Conservation (phyloP, 2,329 filamentous ascomycete genomes). For the Arthrocladium fulminans region DNA sequence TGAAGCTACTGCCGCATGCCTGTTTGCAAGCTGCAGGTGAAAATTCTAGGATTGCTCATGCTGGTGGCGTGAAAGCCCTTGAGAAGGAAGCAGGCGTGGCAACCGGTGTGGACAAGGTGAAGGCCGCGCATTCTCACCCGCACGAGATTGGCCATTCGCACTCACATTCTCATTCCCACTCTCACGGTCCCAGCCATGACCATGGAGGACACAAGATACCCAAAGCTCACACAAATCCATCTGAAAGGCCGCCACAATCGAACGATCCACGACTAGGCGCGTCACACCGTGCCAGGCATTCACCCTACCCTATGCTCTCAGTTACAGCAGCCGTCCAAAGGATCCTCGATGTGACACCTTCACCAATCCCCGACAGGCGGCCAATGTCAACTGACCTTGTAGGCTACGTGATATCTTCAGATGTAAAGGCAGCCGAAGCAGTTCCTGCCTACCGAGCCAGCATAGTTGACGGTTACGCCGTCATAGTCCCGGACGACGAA, state of each 20-base stretch:
- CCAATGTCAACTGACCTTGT: conserved; percentile 57
- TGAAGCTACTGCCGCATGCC: conserved; percentile 91
- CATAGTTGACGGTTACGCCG: conserved; percentile 93
- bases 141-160: conserved; percentile 21
- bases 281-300: conserved; percentile 66
- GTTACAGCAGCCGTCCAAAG: conserved; percentile 70
- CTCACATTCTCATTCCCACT: conserved; percentile 31
- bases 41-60: conserved; percentile 70
- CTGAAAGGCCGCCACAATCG: conserved; percentile 45
- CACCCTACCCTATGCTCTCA: conserved; percentile 84
- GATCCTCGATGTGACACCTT: conserved; percentile 65
- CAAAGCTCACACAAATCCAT: conserved; percentile 62
- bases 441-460: conserved; percentile 92
- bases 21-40: conserved; percentile 78
- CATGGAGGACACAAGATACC: conserved; percentile 54
- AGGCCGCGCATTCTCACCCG: conserved; percentile 16
- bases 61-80: conserved; percentile 71
- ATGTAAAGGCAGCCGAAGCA: conserved; percentile 68
- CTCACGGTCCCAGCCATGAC: conserved; percentile 47
- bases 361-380: conserved; percentile 48
- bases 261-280: conserved; percentile 53
- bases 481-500: conserved; percentile 49
- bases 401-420: conserved; percentile 71
- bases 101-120: conserved; percentile 12
- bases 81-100: conserved; percentile 69